These are phyloP conservation scores for Cylindrotheca fusiformis DNA, from an alignment of 108 stramenopile species.

Conservation along the genomic window DNA sequence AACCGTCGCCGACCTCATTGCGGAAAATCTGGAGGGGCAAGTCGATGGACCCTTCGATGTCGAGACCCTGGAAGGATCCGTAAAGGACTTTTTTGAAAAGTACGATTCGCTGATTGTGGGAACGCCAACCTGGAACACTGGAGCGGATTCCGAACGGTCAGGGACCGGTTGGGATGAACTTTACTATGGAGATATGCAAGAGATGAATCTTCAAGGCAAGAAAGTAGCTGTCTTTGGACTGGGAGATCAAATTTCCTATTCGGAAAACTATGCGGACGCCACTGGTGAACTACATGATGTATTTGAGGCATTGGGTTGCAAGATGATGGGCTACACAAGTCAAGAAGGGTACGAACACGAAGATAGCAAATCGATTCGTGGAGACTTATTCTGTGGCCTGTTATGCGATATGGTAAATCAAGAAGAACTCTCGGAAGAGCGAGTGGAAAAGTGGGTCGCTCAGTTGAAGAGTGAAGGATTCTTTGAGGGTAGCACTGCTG, in stretches of 20 bases:
- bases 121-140: conserved; percentile 44
- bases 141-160: conserved; percentile 75
- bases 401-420: conserved; percentile 83
- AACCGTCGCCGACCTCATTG: conserved; percentile 59
- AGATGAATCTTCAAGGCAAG: conserved; percentile 58
- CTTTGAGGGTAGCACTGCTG: conserved; percentile 35
- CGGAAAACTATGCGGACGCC: conserved; percentile 88
- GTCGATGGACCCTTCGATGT: conserved; percentile 79
- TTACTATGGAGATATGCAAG: conserved; percentile 68
- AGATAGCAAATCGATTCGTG: conserved; percentile 75
- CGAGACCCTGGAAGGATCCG: conserved; percentile 59
- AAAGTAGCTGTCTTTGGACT: conserved; percentile 88
- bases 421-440: conserved; percentile 72
- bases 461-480: conserved; percentile 75
- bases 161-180: conserved; percentile 92
- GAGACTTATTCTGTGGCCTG: conserved; percentile 82
- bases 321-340: conserved; percentile 73
- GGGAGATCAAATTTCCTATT: conserved; percentile 74
- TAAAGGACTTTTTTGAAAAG: conserved; percentile 57
- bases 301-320: conserved; percentile 72
- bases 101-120: conserved; percentile 66
- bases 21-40: conserved; percentile 65
- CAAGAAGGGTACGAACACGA: conserved; percentile 84
- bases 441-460: conserved; percentile 76
- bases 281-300: conserved; percentile 88